phyloP scores from a whole-genome alignment of 306 rosid genomes.

The Rosa rugosa region DNA sequence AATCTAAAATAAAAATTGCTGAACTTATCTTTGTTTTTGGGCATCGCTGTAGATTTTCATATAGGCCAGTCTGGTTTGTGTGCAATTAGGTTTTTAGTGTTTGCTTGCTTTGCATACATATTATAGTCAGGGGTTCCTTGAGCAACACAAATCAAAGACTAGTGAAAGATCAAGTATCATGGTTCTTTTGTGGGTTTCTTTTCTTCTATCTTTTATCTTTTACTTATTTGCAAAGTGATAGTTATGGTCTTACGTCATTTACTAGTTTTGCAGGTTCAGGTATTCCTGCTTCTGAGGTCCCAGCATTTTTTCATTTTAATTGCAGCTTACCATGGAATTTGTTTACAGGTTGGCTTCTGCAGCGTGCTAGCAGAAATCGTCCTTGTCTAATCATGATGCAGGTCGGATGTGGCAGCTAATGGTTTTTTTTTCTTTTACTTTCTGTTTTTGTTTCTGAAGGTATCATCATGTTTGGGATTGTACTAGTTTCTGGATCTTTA shows the following conservation, averaged over 20 bases:
- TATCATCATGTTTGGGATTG: background rate
- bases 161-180: conserved; percentile 39
- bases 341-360: conserved; percentile 60
- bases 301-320: conserved; percentile 31
- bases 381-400: background rate
- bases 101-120: conserved; percentile 27
- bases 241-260: conserved; percentile 38
- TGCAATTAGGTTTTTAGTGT: conserved; percentile 22
- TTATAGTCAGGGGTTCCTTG: conserved; percentile 47
- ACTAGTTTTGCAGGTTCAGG: conserved; percentile 82
- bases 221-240: background rate
- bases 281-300: conserved; percentile 52
- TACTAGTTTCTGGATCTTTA: background rate
- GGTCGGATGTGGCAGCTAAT: background rate
- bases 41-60: background rate
- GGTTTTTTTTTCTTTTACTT: background rate
- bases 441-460: background rate
- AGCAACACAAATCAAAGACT: conserved; percentile 38
- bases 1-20: no score
- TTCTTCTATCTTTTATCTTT: conserved; percentile 12
- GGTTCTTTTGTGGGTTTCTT: conserved; percentile 36
- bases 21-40: background rate
- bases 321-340: conserved; percentile 65
- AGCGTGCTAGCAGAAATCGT: conserved; percentile 8
- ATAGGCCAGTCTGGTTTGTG: background rate